A percentile compares a stretch with the other conserved stretches of the same genome.
phyloP scores from a whole-genome alignment of 2,329 filamentous ascomycete species.

The Fonsecaea pugnacius region DNA sequence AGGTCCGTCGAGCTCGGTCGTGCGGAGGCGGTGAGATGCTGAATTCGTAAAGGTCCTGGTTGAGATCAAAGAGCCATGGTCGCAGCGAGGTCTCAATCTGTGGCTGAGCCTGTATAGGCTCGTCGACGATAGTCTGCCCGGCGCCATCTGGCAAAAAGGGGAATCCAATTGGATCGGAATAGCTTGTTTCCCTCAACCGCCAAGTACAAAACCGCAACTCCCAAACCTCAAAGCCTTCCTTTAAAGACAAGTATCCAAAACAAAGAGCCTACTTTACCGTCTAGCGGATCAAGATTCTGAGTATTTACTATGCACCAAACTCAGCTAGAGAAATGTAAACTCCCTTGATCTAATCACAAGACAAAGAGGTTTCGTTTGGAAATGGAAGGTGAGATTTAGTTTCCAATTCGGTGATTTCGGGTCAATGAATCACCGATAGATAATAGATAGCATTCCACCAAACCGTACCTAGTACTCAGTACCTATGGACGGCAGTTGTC shows the following conservation, averaged over 20 bases:
- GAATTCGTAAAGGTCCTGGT: constrained; percentile 19
- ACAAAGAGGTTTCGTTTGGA: not conserved
- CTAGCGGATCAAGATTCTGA: not conserved
- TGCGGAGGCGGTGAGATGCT: constrained; percentile 5
- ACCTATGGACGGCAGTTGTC: not conserved
- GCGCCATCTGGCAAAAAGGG: not conserved
- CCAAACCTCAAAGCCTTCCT: too few relatives aligned
- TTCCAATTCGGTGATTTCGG: not conserved
- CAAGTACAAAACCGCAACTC: not conserved
- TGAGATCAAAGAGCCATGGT: not conserved
- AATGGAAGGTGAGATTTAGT: not conserved
- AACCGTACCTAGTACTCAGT: not conserved
- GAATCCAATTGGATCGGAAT: not conserved
- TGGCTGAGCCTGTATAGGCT: not conserved
- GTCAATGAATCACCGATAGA: not conserved
- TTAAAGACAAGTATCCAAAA: too few relatives aligned
- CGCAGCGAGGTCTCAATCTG: not conserved
- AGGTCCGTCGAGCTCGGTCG: constrained; percentile 23
- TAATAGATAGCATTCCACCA: not conserved
- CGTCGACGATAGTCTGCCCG: not conserved
- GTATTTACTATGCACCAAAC: too few relatives aligned
- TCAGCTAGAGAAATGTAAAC: not conserved
- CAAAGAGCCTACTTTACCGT: not conserved
- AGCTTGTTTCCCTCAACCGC: not conserved
- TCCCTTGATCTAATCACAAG: not conserved